A percentile compares a stretch with the other conserved stretches of the same genome.
phyloP scores from a whole-genome alignment of 768 basidiomycete genomes.

The Rhizopogon vinicolor region DNA sequence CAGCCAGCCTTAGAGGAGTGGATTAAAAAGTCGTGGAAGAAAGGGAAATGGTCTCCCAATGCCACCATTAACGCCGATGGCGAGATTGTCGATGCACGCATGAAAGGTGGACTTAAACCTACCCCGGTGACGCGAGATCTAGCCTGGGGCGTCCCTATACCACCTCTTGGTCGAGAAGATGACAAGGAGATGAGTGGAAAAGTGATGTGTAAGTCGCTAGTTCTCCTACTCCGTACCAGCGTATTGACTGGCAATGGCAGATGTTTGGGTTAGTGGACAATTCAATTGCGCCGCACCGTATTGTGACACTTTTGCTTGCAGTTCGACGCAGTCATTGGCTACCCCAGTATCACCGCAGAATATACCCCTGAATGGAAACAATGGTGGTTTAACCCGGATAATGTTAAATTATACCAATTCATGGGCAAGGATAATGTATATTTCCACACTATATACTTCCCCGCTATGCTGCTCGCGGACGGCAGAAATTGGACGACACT shows the following conservation, averaged over 20 bases:
- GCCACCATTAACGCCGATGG: conserved; percentile 87
- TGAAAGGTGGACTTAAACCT: conserved; percentile 81
- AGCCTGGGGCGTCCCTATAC: conserved; percentile 95
- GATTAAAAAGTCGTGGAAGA: conserved; percentile 74
- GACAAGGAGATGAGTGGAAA: conserved; percentile 87
- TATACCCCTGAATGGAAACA: conserved; percentile 92
- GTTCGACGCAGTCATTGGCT: conserved; percentile 98
- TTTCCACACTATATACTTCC: conserved; percentile 97
- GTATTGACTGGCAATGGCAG: conserved; percentile 32
- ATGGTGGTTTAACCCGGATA: conserved; percentile 94
- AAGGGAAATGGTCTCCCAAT: conserved; percentile 91
- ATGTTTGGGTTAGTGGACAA: conserved; percentile 79
- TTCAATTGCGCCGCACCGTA: not conserved
- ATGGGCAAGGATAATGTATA: conserved; percentile 99
- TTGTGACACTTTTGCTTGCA: conserved; percentile 25
- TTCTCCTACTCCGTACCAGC: not conserved
- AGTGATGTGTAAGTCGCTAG: conserved; percentile 78
- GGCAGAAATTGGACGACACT: conserved; percentile 91
- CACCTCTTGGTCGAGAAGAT: conserved; percentile 63
- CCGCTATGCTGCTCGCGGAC: conserved; percentile 85
- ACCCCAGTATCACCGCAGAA: conserved; percentile 94
- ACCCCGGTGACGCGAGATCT: conserved; percentile 93
- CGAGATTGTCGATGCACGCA: conserved; percentile 81
- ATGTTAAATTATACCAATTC: conserved; percentile 94
- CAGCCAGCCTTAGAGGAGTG: conserved; percentile 84